Base-by-base conservation (phyloP, 2,329 filamentous ascomycete genomes). In the Mollisia scopiformis region DNA sequence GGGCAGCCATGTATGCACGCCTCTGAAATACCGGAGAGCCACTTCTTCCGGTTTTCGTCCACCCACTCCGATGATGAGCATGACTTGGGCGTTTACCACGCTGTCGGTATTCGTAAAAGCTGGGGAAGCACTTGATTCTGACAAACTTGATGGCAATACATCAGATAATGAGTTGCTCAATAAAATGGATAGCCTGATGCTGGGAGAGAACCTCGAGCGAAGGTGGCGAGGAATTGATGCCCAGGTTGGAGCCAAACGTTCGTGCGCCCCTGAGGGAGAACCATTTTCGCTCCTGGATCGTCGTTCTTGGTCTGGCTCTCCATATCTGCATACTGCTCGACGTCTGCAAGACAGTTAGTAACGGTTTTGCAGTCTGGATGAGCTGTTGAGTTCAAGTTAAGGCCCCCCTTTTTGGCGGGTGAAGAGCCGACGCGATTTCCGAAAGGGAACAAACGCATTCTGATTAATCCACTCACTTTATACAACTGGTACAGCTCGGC, bases 1-100 rank as follows among this genome's bases (percentile, higher is more conserved):
- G 10, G 66, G 68, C 3, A 67, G 35, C 65, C 66, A 69, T 2
- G 14, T 47, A 54, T 69, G 68, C 10, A 68, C 55, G 7, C 65
- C 62, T 35, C 57, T 37, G 52, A 69, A 69, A 49, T 66, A 68
- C 33, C 46, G 57, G 11, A 50, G 46, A 0, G 61, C 52, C 13
- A 66, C 60, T 47, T 63, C 62, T 21, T 69, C 65, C 13, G 65
- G 23, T 31, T 58, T 58, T n/a, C 62, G 55, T 13, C 64, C 67
- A 41, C 62, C 59, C 2, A 57, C 37, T 33, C 43, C 51, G 14
- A 69, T 64, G 6, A 69, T 65, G 43, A 62, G 55, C 27, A 43
- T 27, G 37, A 68, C 59, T 37, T 68, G 67, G 2, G 59, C 61
- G 13, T 63, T 53, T 10, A 68, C 47, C 16, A 64, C 57, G 11